Evolutionary conservation across 495 filamentous ascomycete species (phyloP).

Genomic region (Aspergillus panamensis): DNA sequence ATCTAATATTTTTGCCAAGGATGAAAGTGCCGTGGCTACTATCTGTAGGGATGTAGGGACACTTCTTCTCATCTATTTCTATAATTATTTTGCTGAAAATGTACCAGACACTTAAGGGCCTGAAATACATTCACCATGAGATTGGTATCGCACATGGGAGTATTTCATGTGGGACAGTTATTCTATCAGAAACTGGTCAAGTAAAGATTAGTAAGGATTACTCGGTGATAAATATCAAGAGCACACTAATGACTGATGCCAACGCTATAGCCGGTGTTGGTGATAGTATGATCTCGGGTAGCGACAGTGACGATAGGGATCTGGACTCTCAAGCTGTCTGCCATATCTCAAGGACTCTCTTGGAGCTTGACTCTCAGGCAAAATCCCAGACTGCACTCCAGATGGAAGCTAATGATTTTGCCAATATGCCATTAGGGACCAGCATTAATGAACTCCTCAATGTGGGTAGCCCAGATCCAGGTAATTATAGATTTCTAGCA

Average conservation of each 20-base stretch:
- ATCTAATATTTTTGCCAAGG: conserved; percentile 6
- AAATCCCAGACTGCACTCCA: not conserved
- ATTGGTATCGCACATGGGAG: conserved; percentile 12
- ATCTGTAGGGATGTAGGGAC: conserved; percentile 11
- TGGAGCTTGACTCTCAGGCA: conserved; percentile 3
- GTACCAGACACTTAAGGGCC: conserved; percentile 3
- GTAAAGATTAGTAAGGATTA: conserved; percentile 13
- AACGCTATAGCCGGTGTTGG: conserved; percentile 7
- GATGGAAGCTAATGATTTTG: conserved; percentile 8
- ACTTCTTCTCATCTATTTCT: not conserved
- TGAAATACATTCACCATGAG: conserved; percentile 14
- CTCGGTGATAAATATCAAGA: not conserved
- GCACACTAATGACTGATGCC: not conserved
- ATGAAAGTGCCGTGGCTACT: conserved; percentile 9
- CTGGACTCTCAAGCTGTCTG: conserved; percentile 8
- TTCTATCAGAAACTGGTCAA: conserved; percentile 4
- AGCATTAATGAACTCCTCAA: conserved; percentile 7
- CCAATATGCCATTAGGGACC: not conserved
- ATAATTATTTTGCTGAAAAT: not conserved
- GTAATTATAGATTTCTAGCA: not conserved
- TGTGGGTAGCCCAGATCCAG: not conserved
- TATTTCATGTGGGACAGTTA: conserved; percentile 11
- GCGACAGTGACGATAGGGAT: not conserved
- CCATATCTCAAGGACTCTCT: conserved; percentile 3
- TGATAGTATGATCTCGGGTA: conserved; percentile 7